phyloP scores from a whole-genome alignment of 345 rosid species.

The Pseudoturritis turrita region DNA sequence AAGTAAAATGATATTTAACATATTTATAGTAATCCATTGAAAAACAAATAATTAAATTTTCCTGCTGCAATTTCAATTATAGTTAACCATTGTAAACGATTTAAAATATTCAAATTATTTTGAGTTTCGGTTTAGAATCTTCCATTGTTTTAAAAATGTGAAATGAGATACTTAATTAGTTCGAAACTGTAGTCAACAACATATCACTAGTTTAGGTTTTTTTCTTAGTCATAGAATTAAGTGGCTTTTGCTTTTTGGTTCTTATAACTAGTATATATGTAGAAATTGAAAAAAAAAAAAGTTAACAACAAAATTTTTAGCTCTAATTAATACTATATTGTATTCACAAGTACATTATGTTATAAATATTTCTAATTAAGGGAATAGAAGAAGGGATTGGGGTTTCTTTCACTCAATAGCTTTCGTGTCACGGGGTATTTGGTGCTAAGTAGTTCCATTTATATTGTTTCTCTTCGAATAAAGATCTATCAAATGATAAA shows the following conservation, averaged over 20 bases:
- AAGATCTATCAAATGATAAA: background rate
- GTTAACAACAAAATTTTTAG: background rate
- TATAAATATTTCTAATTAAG: background rate
- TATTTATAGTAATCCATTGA: background rate
- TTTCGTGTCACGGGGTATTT: constrained; percentile 23
- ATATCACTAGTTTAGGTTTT: too few relatives aligned
- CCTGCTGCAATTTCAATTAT: too few relatives aligned
- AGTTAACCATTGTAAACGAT: too few relatives aligned
- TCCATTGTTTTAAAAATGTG: too few relatives aligned
- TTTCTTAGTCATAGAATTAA: background rate
- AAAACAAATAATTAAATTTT: too few relatives aligned
- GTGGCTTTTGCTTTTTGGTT: background rate
- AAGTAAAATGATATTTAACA: too few relatives aligned
- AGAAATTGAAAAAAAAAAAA: background rate
- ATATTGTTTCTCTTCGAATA: background rate
- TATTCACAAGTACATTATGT: background rate
- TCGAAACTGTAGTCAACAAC: background rate
- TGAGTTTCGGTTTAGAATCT: background rate
- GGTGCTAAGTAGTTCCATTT: background rate
- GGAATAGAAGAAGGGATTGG: background rate
- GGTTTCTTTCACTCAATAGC: constrained; percentile 30
- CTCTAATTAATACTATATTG: background rate
- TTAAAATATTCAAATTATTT: too few relatives aligned
- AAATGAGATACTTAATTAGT: background rate
- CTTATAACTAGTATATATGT: background rate